Base-by-base conservation (phyloP, 2,329 filamentous ascomycete species). In the Trichoderma sp. region DNA sequence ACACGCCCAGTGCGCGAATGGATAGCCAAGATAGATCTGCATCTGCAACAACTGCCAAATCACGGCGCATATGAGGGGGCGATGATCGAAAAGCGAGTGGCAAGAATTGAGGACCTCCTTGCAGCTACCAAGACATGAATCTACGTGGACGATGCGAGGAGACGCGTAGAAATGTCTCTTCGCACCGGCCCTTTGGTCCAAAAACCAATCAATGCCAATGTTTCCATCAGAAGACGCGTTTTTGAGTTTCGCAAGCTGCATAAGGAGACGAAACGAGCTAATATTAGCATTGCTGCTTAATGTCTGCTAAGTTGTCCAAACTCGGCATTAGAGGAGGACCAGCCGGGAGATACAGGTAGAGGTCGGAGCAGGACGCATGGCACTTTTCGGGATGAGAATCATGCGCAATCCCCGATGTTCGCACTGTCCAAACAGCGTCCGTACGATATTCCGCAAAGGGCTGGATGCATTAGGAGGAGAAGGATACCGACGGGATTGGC, bases 241-340 rank as follows among this genome's bases (percentile, higher is more conserved):
- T n/a, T 62, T 56, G 41, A 56, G 60, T 73, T 38, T 65, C 35
- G 24, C 60, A 56, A 62, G 29, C 38, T 56, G 69, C 69, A 73
- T 73, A 56, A 73, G 41, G 69, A 65, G 69, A 27, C 69, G 69
- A 73, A 73, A 73, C 60, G 45, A 73, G 69, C 69, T 73, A 73
- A 73, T 65, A 53, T 65, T 64, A 65, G 60, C 60, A 73, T 38
- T 56, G 41, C 31, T 73, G 59, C 56, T 71, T 71, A 63, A 63
- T 71, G 35, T 71, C 68, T 56, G 68, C 68, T 63, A 71, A 27
- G 12, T 63, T 12, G 11, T 31, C 68, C 68, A 63, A 63, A 71
- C 35, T 41, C 56, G 68, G 68, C 68, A 71, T 71, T 31, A 62
- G 59, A 71, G 18, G 56, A 33, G 24, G 60, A 31, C 33, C 68